These are phyloP conservation scores for Crithidia mellificae DNA, from an alignment of 208 protist species.

Conservation along the genomic window DNA sequence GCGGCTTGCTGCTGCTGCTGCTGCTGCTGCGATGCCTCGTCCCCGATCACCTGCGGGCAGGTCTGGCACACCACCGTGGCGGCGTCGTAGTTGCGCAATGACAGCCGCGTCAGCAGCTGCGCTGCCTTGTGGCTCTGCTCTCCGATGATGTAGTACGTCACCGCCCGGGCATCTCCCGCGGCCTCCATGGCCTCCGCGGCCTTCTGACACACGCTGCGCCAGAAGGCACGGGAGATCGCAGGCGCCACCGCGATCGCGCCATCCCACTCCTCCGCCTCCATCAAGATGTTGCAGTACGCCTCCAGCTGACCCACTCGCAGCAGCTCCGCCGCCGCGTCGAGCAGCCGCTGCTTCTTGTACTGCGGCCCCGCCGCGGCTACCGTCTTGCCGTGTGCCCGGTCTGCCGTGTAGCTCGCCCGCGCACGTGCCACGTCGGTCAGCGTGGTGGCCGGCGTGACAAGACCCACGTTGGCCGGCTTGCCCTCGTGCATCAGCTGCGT, in stretches of 20 bases:
- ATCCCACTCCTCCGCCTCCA: constrained; percentile 90
- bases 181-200: constrained; percentile 76
- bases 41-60: constrained; percentile 57
- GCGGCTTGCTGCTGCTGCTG: constrained; percentile 14
- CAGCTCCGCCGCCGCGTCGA: constrained; percentile 74
- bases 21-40: constrained; percentile 18
- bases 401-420: constrained; percentile 51
- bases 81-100: constrained; percentile 44
- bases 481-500: constrained; percentile 27
- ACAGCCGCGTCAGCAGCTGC: constrained; percentile 48
- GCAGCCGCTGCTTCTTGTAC: constrained; percentile 63
- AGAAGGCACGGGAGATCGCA: constrained; percentile 84
- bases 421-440: constrained; percentile 51
- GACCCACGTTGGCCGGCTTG: constrained; percentile 32
- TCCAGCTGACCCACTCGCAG: constrained; percentile 72
- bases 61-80: constrained; percentile 66
- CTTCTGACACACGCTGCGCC: constrained; percentile 72
- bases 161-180: constrained; percentile 57
- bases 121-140: constrained; percentile 76
- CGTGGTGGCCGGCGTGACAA: constrained; percentile 51
- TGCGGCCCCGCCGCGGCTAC: constrained; percentile 48
- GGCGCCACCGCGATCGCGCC: constrained; percentile 87
- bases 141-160: constrained; percentile 79
- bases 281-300: constrained; percentile 82
- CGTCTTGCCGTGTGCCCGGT: constrained; percentile 75